Evolutionary conservation across 176 grass and related monocot species (phyloP).

Genomic region (Oryza nivara): DNA sequence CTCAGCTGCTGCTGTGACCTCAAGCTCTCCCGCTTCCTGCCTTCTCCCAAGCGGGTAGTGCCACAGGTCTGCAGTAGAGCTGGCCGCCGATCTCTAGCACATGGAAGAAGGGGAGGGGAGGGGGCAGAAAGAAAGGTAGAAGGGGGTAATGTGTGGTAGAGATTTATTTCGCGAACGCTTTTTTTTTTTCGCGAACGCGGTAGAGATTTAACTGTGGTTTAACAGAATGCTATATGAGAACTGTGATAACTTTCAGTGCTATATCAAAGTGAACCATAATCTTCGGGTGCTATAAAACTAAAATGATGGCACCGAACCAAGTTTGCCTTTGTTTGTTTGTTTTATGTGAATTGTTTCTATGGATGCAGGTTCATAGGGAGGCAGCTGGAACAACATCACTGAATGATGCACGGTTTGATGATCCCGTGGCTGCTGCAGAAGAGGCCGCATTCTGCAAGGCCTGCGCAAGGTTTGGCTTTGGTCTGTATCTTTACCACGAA

Average conservation of each 20-base stretch:
- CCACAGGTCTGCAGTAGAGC: too few species aligned
- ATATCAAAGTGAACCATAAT: neutral
- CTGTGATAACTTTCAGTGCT: neutral
- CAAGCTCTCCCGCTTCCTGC: too few species aligned
- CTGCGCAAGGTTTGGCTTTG: conserved; percentile 65
- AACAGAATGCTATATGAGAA: neutral
- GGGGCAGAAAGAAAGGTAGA: neutral
- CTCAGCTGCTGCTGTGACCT: too few species aligned
- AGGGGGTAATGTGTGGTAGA: neutral
- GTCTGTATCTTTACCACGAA: conserved; percentile 68
- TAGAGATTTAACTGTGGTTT: neutral
- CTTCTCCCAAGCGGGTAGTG: too few species aligned
- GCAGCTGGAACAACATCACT: conserved; percentile 67
- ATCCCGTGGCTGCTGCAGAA: conserved; percentile 60
- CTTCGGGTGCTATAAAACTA: neutral
- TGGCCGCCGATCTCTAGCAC: too few species aligned
- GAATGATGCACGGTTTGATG: conserved; percentile 52
- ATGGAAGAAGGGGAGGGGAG: too few species aligned
- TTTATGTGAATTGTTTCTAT: neutral
- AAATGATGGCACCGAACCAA: neutral
- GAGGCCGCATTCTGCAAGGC: conserved; percentile 69
- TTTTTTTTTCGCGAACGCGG: too few species aligned
- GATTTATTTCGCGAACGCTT: too few species aligned
- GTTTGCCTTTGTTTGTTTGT: neutral
- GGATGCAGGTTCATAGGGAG: conserved; percentile 61